A percentile compares a stretch with the other conserved stretches of the same genome.
Conservation (phyloP, 192 early-diverging fungal species). For the Thamnidium elegans region DNA sequence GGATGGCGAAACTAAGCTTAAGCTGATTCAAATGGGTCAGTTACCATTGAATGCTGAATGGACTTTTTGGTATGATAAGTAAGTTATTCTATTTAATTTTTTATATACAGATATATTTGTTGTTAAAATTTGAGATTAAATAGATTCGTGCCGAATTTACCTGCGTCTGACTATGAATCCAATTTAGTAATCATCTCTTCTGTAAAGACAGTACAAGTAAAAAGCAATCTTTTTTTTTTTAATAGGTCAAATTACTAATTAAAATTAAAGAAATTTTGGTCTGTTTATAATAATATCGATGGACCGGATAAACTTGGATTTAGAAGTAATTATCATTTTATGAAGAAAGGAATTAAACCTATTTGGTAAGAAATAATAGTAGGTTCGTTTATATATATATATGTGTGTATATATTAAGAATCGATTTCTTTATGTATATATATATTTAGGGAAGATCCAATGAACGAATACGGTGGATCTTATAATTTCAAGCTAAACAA, state of each 20-base stretch:
- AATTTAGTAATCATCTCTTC: constrained; percentile 27
- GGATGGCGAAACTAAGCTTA: constrained; percentile 12
- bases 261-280: constrained; percentile 26
- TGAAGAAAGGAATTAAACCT: constrained; percentile 34
- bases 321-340: constrained; percentile 28
- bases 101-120: neutral
- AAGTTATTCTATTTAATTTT: neutral
- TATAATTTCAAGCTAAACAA: constrained; percentile 29
- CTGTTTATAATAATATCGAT: constrained; percentile 33
- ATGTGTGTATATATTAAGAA: neutral
- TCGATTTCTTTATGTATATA: neutral
- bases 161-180: constrained; percentile 25
- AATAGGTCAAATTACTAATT: neutral
- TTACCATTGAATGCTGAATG: constrained; percentile 22
- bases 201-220: constrained; percentile 27
- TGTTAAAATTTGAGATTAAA: neutral
- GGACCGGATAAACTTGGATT: constrained; percentile 26
- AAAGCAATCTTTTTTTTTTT: neutral
- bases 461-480: constrained; percentile 29
- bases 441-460: constrained; percentile 27
- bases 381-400: neutral
- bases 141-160: constrained; percentile 22
- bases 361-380: constrained; percentile 20
- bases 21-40: constrained; percentile 5
- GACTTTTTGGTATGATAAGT: constrained; percentile 35